Percentiles rank a stretch among this genome's conserved stretches.
Conservation (phyloP, 768 basidiomycete genomes). For the Russula sp. region DNA sequence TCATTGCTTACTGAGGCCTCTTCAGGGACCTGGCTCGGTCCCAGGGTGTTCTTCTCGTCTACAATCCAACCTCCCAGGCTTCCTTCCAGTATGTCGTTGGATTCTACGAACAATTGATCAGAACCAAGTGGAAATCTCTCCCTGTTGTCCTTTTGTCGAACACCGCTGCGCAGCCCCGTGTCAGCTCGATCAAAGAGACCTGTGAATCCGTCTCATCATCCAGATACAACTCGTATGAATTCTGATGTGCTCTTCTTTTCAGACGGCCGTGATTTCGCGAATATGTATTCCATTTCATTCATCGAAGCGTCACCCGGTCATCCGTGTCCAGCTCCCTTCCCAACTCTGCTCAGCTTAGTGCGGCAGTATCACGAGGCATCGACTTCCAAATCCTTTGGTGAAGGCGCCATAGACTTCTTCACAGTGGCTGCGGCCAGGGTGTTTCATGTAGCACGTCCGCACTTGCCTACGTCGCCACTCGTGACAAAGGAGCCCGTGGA, state of each 20-base stretch:
- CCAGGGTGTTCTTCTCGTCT: conserved; percentile 22
- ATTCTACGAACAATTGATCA: conserved; percentile 18
- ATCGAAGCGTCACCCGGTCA: conserved; percentile 8
- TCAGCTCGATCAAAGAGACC: neutral
- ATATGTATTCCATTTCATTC: conserved; percentile 12
- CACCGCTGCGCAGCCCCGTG: neutral
- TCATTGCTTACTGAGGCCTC: neutral
- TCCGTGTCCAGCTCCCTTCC: conserved; percentile 9
- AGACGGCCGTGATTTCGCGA: conserved; percentile 15
- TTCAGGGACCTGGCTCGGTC: conserved; percentile 22
- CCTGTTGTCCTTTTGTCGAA: conserved; percentile 22
- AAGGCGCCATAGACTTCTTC: conserved; percentile 18
- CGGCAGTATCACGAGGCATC: conserved; percentile 10
- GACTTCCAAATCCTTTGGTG: conserved; percentile 2
- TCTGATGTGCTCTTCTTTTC: neutral
- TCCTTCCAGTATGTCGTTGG: conserved; percentile 16
- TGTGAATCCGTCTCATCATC: neutral
- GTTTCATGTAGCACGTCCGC: conserved; percentile 10
- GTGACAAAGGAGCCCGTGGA: neutral
- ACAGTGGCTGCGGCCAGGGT: conserved; percentile 23
- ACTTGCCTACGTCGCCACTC: neutral
- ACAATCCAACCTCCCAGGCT: conserved; percentile 1
- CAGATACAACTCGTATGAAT: neutral
- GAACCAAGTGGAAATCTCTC: conserved; percentile 22
- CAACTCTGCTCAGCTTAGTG: conserved; percentile 12